Percentiles rank a stretch among this genome's conserved stretches.
These are phyloP conservation scores for Talaromyces sp. DNA, from an alignment of 2,329 filamentous ascomycete species.

Conservation along the genomic window DNA sequence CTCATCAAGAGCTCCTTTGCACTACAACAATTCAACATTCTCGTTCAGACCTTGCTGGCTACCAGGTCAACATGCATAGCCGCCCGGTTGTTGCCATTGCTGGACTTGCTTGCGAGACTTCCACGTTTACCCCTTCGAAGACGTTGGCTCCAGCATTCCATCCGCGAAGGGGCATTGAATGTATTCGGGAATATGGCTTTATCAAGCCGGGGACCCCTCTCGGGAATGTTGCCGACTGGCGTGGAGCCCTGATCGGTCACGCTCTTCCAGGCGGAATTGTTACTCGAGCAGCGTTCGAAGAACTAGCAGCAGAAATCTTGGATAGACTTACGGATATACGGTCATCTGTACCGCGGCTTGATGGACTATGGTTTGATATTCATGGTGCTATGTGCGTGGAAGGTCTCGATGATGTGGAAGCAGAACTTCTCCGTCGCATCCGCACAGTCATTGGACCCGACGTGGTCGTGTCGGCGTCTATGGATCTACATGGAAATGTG, in stretches of 20 bases:
- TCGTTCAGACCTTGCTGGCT: not conserved
- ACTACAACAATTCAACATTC: not conserved
- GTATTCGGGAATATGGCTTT: conserved; percentile 49
- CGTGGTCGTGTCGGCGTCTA: conserved; percentile 54
- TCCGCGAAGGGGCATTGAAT: conserved; percentile 45
- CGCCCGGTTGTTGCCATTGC: conserved; percentile 53
- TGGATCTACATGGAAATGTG: conserved; percentile 59
- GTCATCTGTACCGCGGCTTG: conserved; percentile 33
- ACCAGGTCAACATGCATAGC: conserved; percentile 29
- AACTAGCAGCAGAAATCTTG: conserved; percentile 45
- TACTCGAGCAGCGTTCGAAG: conserved; percentile 48
- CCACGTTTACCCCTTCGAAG: conserved; percentile 53
- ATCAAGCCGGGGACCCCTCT: conserved; percentile 44
- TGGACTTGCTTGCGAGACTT: conserved; percentile 56
- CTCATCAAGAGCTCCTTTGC: not conserved
- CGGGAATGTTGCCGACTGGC: conserved; percentile 48
- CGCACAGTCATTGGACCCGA: conserved; percentile 47
- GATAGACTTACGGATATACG: conserved; percentile 40
- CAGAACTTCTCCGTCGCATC: conserved; percentile 49
- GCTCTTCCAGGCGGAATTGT: conserved; percentile 54
- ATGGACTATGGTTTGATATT: conserved; percentile 58
- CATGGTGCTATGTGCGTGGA: conserved; percentile 59
- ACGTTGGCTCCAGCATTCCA: conserved; percentile 53
- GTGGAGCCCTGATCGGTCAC: conserved; percentile 53
- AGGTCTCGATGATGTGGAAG: conserved; percentile 50